Evolutionary conservation across 345 rosid species (phyloP).

Genomic region (Salix exigua): DNA sequence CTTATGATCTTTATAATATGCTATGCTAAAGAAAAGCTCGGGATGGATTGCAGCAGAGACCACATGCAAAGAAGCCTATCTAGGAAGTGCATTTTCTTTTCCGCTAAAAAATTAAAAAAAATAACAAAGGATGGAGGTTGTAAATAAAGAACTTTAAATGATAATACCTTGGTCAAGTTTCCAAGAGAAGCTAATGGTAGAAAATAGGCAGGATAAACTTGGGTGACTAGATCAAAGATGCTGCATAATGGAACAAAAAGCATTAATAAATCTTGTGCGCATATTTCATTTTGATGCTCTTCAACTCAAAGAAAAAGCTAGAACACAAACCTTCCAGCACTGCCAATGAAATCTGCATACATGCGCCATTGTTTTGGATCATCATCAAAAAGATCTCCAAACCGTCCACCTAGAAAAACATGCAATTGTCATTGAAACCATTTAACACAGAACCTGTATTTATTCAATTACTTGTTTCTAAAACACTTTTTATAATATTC

Average conservation of each 20-base stretch:
- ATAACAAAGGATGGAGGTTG: background rate
- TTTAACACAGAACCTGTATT: conserved; percentile 4
- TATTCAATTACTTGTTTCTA: background rate
- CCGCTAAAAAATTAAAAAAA: background rate
- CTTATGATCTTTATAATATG: background rate
- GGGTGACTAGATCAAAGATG: conserved; percentile 88
- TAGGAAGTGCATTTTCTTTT: background rate
- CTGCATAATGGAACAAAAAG: conserved; percentile 42
- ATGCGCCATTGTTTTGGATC: conserved; percentile 99
- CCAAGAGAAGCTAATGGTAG: conserved; percentile 88
- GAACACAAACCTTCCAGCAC: conserved; percentile 75
- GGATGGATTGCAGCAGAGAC: too few relatives aligned
- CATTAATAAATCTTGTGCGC: background rate
- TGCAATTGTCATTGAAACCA: conserved; percentile 17
- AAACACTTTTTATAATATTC: conserved; percentile 24
- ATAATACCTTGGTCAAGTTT: conserved; percentile 87
- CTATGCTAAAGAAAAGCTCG: background rate
- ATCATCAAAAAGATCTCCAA: conserved; percentile 86
- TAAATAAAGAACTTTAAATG: background rate
- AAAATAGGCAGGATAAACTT: conserved; percentile 84
- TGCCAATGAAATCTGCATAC: conserved; percentile 98
- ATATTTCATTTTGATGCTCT: background rate
- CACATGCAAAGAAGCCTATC: too few relatives aligned
- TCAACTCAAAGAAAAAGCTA: background rate
- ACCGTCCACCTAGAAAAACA: conserved; percentile 72